A percentile compares a stretch with the other conserved stretches of the same genome.
These are phyloP conservation scores for Emergomyces orientalis DNA, from an alignment of 2,329 filamentous ascomycete species.

Conservation along the genomic window DNA sequence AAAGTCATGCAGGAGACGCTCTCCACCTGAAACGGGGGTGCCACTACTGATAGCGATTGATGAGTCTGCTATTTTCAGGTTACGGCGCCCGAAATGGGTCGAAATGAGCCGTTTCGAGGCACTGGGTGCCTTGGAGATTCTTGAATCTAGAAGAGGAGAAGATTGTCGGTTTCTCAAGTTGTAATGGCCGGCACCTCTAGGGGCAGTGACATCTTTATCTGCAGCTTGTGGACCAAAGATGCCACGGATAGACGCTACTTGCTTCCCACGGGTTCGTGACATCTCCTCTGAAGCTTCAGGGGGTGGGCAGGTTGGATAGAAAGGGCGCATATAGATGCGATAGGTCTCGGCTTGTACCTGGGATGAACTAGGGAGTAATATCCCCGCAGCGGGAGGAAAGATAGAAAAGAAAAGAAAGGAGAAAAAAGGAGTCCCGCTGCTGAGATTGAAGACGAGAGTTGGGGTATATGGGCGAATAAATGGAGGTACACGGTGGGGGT, in stretches of 20 bases:
- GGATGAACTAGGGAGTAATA: neutral
- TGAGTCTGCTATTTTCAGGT: neutral
- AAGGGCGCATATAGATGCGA: neutral
- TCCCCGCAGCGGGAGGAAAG: neutral
- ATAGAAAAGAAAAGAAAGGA: neutral
- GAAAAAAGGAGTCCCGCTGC: neutral
- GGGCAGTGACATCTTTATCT: neutral
- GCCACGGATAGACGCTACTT: neutral
- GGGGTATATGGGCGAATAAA: neutral
- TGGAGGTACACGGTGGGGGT: neutral
- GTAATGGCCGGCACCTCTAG: neutral
- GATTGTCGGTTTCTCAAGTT: neutral
- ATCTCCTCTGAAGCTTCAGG: neutral
- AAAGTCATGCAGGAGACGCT: constrained; percentile 1
- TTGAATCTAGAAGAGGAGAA: neutral
- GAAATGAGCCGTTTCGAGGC: neutral
- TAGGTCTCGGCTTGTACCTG: neutral
- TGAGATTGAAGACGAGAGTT: neutral
- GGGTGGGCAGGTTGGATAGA: no score
- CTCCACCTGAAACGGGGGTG: neutral
- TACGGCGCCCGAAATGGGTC: neutral
- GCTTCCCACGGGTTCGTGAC: neutral
- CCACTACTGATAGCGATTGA: neutral
- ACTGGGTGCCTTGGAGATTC: neutral
- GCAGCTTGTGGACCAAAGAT: neutral